A percentile compares a stretch with the other conserved stretches of the same genome.
These are phyloP conservation scores for Cladophialophora exuberans DNA, from an alignment of 2,329 filamentous ascomycete genomes.

Conservation along the genomic window DNA sequence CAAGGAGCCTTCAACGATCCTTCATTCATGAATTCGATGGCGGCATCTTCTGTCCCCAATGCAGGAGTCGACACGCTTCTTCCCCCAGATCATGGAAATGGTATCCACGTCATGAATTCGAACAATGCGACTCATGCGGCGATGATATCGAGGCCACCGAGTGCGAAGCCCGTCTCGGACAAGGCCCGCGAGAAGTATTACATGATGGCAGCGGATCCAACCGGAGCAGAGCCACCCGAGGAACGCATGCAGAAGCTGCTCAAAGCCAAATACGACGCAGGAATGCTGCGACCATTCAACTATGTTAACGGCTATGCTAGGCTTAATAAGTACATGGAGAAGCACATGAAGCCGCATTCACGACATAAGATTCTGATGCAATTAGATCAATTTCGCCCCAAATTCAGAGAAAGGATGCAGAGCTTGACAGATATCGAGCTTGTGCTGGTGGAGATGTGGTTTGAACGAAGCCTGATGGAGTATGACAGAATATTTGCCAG, in stretches of 20 bases:
- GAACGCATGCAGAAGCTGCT: slow-evolving; percentile 94
- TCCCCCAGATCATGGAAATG: slow-evolving; percentile 42
- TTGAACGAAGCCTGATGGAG: slow-evolving; percentile 93
- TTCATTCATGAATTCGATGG: slow-evolving; percentile 52
- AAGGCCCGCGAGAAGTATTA: slow-evolving; percentile 82
- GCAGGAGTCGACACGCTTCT: slow-evolving; percentile 39
- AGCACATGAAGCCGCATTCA: slow-evolving; percentile 77
- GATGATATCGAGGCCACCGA: slow-evolving; percentile 63
- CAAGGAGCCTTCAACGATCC: slow-evolving; percentile 65
- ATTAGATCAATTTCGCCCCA: slow-evolving; percentile 89
- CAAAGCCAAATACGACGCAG: slow-evolving; percentile 93
- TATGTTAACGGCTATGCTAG: slow-evolving; percentile 96
- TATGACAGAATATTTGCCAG: slow-evolving; percentile 98
- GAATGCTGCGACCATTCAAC: slow-evolving; percentile 93
- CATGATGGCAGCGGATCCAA: slow-evolving; percentile 93
- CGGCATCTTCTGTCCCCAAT: slow-evolving; percentile 34
- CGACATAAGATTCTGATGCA: slow-evolving; percentile 91
- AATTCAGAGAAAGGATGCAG: slow-evolving; percentile 94
- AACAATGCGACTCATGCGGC: slow-evolving; percentile 47
- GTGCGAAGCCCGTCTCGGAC: slow-evolving; percentile 64
- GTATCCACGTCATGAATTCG: slow-evolving; percentile 43
- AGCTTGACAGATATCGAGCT: slow-evolving; percentile 90
- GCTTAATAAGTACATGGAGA: slow-evolving; percentile 88
- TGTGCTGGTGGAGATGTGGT: slow-evolving; percentile 98
- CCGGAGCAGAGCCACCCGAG: slow-evolving; percentile 82